A percentile compares a stretch with the other conserved stretches of the same genome.
These are phyloP conservation scores for Magnusiomyces magnusii DNA, from an alignment of 1,139 yeast genomes.

Conservation along the genomic window DNA sequence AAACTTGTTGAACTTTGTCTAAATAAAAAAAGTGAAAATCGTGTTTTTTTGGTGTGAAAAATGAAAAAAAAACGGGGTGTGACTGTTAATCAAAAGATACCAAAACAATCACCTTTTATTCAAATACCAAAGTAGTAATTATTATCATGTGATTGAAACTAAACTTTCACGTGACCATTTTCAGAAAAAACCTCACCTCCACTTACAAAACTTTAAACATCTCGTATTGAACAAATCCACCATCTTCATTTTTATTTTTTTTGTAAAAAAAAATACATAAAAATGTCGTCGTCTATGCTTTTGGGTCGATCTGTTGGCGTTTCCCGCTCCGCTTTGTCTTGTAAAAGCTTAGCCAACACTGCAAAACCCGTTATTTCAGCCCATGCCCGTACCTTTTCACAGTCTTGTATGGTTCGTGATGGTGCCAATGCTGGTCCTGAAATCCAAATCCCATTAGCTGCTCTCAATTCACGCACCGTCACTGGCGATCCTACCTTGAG, in stretches of 20 bases:
- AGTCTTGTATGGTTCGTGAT: not conserved
- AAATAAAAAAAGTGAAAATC: no score
- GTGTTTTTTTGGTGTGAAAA: slow-evolving; percentile 58
- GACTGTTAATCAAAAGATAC: slow-evolving; percentile 92
- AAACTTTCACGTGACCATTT: not conserved
- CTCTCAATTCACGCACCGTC: slow-evolving; percentile 33
- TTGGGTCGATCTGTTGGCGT: slow-evolving; percentile 1
- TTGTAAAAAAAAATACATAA: not conserved
- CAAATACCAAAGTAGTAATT: not conserved
- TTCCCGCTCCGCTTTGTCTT: not conserved
- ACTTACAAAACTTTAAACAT: not conserved
- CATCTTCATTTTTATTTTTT: not conserved
- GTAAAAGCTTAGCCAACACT: not conserved
- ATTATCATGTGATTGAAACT: not conserved
- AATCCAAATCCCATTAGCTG: slow-evolving; percentile 16
- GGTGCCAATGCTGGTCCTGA: slow-evolving; percentile 4
- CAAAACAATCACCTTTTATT: slow-evolving; percentile 39
- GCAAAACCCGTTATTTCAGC: not conserved
- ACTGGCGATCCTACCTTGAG: slow-evolving; percentile 62
- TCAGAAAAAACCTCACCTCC: not conserved
- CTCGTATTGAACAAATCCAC: not conserved
- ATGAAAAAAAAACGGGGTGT: slow-evolving; percentile 94
- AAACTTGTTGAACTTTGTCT: no score
- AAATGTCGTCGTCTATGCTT: not conserved
- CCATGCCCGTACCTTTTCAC: not conserved